A percentile compares a stretch with the other conserved stretches of the same genome.
Conservation (phyloP, 768 basidiomycete species). For the Tulasnella sp. region DNA sequence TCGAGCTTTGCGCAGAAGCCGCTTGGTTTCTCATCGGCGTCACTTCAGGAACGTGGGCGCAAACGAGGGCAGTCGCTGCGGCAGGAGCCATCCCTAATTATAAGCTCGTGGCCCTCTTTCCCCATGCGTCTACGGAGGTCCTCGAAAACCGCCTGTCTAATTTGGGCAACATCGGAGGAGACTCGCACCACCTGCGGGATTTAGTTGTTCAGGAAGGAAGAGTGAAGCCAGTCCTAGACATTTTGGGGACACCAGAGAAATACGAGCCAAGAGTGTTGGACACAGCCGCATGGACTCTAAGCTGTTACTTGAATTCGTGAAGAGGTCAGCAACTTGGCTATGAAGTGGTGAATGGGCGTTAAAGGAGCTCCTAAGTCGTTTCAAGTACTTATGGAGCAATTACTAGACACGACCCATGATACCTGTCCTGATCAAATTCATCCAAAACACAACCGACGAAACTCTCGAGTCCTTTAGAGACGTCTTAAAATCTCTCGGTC, state of each 20-base stretch:
- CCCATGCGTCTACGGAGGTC: neutral
- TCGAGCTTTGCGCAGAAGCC: neutral
- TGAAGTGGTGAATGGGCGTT: neutral
- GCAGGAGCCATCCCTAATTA: neutral
- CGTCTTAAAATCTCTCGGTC: neutral
- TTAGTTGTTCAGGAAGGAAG: neutral
- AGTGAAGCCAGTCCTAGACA: neutral
- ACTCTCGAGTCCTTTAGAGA: neutral
- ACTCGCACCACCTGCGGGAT: neutral
- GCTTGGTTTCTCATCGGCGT: neutral
- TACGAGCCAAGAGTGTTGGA: neutral
- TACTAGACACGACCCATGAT: neutral
- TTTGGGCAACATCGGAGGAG: neutral
- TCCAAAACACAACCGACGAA: neutral
- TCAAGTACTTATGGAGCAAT: neutral
- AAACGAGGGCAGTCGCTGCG: neutral
- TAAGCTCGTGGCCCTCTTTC: neutral
- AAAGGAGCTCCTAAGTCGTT: neutral
- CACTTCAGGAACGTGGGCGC: neutral
- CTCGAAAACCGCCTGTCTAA: neutral
- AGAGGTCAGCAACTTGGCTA: neutral
- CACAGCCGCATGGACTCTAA: neutral
- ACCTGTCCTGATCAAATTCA: neutral
- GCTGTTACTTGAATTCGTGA: neutral
- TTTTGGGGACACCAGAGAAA: neutral